These are phyloP conservation scores for Plasmodium vivax DNA, from an alignment of 169 alveolate genomes.

Conservation along the genomic window DNA sequence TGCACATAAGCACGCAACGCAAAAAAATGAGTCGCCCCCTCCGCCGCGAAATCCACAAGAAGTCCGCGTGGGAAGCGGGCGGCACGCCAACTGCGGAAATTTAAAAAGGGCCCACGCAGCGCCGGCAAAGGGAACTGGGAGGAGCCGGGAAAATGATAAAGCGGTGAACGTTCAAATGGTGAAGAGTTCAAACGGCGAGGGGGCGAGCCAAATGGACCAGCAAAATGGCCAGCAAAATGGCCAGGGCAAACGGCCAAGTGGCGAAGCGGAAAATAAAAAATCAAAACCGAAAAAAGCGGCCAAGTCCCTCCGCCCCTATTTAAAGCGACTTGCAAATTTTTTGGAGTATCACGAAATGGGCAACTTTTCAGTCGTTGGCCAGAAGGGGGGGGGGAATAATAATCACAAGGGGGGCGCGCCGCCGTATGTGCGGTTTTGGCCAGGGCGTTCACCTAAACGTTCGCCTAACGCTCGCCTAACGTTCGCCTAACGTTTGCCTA, in stretches of 20 bases:
- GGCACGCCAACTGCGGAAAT: background rate
- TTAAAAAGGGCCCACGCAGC: background rate
- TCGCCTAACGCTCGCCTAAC: too few relatives aligned
- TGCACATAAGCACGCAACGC: background rate
- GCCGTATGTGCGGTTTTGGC: background rate
- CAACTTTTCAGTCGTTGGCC: background rate
- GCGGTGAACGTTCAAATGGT: background rate
- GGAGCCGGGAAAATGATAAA: background rate
- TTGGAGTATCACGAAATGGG: background rate
- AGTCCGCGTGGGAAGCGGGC: background rate
- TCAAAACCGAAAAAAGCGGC: background rate
- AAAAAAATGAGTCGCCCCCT: too few relatives aligned
- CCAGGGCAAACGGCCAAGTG: background rate
- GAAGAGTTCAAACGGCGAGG: background rate
- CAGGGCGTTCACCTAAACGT: background rate
- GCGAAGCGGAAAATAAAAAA: background rate
- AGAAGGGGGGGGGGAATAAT: background rate
- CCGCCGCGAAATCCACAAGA: background rate
- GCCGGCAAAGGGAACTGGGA: background rate
- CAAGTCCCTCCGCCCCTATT: background rate
- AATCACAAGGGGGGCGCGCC: background rate
- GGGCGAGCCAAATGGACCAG: background rate
- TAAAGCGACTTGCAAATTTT: constrained; percentile 1
- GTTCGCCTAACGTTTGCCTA: too few relatives aligned
- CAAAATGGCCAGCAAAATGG: background rate